phyloP scores from a whole-genome alignment of 78 protist genomes.

The slime mould (Dictyostelium discoideum) region DNA sequence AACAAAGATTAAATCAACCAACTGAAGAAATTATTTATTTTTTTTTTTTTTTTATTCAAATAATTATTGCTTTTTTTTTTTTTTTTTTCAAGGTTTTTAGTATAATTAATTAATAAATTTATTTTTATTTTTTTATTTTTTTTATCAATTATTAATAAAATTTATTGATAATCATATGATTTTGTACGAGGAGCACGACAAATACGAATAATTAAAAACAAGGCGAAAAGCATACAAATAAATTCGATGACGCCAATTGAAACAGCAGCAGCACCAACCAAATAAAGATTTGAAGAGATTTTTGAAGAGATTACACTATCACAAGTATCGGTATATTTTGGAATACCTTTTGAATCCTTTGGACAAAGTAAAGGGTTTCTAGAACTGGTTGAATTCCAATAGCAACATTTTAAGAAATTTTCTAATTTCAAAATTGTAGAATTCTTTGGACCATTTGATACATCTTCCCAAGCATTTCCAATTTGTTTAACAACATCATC shows the following conservation, averaged over 20 bases:
- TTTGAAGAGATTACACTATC: neutral
- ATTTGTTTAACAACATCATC: neutral
- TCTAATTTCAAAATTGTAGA: neutral
- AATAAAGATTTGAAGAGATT: conserved; percentile 11
- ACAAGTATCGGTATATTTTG: neutral
- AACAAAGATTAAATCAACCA: no score
- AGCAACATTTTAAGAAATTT: conserved; percentile 26
- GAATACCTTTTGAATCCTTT: neutral
- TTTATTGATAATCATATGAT: conserved; percentile 52
- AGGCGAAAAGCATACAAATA: conserved; percentile 52
- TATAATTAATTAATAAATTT: no score
- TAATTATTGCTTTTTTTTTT: no score
- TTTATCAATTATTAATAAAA: no score
- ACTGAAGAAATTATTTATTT: no score
- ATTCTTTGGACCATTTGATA: neutral
- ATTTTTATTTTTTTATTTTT: no score
- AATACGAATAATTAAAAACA: conserved; percentile 69
- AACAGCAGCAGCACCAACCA: conserved; percentile 66
- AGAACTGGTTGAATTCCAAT: neutral
- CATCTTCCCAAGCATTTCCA: neutral
- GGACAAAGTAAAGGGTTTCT: neutral
- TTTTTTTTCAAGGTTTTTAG: no score
- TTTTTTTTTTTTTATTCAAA: no score
- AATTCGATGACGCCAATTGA: conserved; percentile 69
- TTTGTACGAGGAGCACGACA: conserved; percentile 63